phyloP scores from a whole-genome alignment of 176 grass and related monocot species.

The Oryza nivara region DNA sequence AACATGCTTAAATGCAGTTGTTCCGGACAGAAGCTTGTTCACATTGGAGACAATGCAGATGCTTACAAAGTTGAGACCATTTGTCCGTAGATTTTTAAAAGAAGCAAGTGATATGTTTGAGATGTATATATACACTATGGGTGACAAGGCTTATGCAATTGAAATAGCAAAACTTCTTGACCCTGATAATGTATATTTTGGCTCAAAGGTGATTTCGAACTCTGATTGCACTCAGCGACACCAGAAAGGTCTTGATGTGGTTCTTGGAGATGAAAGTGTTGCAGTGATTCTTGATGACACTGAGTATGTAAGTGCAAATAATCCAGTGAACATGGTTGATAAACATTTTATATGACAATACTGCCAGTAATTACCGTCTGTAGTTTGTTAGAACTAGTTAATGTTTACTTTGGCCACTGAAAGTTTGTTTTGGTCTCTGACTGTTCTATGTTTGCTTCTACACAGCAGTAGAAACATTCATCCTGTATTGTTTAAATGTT shows the following conservation, averaged over 20 bases:
- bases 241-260: slow-evolving; percentile 95
- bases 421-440: slow-evolving; percentile 4
- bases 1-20: slow-evolving; percentile 56
- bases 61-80: slow-evolving; percentile 94
- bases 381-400: slow-evolving; percentile 8
- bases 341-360: background rate
- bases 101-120: slow-evolving; percentile 92
- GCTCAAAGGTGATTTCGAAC: slow-evolving; percentile 87
- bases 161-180: slow-evolving; percentile 95
- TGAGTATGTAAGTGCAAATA: slow-evolving; percentile 63
- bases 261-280: slow-evolving; percentile 81
- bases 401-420: background rate
- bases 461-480: slow-evolving; percentile 12
- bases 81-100: slow-evolving; percentile 73
- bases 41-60: slow-evolving; percentile 66
- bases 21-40: slow-evolving; percentile 67
- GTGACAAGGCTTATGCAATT: slow-evolving; percentile 79
- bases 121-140: slow-evolving; percentile 98
- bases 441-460: slow-evolving; percentile 19
- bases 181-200: slow-evolving; percentile 79
- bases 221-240: slow-evolving; percentile 79
- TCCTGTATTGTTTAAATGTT: background rate
- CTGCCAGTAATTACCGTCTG: slow-evolving; percentile 17
- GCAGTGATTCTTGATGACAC: slow-evolving; percentile 96
- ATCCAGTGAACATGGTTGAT: slow-evolving; percentile 18